Percentiles rank a stretch among this genome's conserved stretches.
These are phyloP conservation scores for Pseudovirgaria hyperparasitica DNA, from an alignment of 2,329 filamentous ascomycete genomes.

Conservation along the genomic window DNA sequence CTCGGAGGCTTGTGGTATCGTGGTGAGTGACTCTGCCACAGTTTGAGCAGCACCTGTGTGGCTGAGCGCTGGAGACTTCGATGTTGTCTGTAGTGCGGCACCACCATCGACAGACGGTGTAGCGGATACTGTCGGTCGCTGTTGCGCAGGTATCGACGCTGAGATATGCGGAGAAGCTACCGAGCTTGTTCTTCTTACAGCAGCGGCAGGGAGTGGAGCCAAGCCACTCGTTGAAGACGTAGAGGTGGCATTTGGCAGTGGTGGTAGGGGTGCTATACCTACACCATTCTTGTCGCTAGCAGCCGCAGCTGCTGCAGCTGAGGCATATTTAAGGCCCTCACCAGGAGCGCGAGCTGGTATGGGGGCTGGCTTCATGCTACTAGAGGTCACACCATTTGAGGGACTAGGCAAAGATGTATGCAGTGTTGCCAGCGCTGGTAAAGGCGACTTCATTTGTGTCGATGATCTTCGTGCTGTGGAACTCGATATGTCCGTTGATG, in stretches of 20 bases:
- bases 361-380: constrained; percentile 83
- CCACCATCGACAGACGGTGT: constrained; percentile 25
- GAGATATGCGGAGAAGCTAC: constrained; percentile 27
- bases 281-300: constrained; percentile 79
- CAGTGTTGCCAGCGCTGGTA: constrained; percentile 84
- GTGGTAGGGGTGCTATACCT: constrained; percentile 85
- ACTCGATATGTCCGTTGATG: no score
- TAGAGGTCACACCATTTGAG: constrained; percentile 46
- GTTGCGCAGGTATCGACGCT: no score
- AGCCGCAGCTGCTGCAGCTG: constrained; percentile 84
- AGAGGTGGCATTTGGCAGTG: constrained; percentile 54
- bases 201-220: constrained; percentile 38
- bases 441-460: constrained; percentile 80
- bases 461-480: constrained; percentile 60
- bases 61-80: constrained; percentile 40
- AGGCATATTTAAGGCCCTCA: constrained; percentile 92
- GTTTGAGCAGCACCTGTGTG: constrained; percentile 30
- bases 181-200: constrained; percentile 45
- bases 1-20: constrained; percentile 28
- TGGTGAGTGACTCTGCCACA: constrained; percentile 28
- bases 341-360: constrained; percentile 73
- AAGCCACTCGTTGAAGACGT: constrained; percentile 25
- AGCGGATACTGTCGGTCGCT: constrained; percentile 22
- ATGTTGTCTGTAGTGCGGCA: constrained; percentile 22
- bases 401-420: constrained; percentile 57